Conservation (phyloP, 352 stramenopile species). For the Thalassiosira hispida region DNA sequence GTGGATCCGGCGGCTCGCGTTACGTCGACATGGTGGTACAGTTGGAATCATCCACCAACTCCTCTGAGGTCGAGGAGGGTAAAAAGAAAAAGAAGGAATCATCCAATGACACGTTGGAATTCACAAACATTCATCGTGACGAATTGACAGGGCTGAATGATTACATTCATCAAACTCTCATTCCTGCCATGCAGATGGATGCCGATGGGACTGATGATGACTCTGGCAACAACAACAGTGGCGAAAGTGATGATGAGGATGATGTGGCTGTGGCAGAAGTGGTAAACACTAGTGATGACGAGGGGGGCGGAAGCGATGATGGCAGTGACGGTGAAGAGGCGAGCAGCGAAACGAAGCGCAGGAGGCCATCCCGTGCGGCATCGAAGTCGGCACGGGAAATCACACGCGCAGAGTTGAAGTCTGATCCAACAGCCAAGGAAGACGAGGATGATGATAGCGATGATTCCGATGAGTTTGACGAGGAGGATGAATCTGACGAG, state of each 20-base stretch:
- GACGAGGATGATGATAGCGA: conserved; percentile 52
- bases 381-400: conserved; percentile 42
- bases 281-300: conserved; percentile 2
- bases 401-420: conserved; percentile 17
- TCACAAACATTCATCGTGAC: conserved; percentile 79
- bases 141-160: conserved; percentile 70
- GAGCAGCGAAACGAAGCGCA: background rate
- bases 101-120: conserved; percentile 61
- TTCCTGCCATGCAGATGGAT: conserved; percentile 73
- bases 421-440: conserved; percentile 3
- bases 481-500: conserved; percentile 26
- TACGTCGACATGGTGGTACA: conserved; percentile 78
- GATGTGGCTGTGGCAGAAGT: conserved; percentile 27
- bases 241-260: conserved; percentile 2
- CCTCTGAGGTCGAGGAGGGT: conserved; percentile 1
- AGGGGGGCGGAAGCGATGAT: conserved; percentile 12
- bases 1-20: conserved; percentile 57
- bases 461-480: conserved; percentile 26
- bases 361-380: conserved; percentile 34
- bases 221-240: background rate
- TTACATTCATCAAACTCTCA: conserved; percentile 77
- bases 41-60: conserved; percentile 13
- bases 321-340: background rate
- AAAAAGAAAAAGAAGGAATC: conserved; percentile 31
- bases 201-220: conserved; percentile 6